phyloP scores from a whole-genome alignment of 2,329 filamentous ascomycete genomes.

The Thelonectria rubi region DNA sequence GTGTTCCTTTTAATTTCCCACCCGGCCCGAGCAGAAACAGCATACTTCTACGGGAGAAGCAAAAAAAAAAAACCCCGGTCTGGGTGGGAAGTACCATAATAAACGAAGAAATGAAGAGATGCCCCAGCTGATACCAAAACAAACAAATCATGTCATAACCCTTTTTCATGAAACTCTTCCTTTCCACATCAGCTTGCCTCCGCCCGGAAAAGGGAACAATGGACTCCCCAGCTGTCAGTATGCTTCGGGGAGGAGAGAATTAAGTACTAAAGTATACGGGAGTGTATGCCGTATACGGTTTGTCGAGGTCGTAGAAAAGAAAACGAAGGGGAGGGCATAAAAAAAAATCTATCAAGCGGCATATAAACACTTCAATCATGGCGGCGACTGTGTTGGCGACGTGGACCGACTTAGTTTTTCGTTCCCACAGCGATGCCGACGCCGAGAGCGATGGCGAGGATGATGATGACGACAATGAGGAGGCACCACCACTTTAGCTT shows the following conservation, averaged over 20 bases:
- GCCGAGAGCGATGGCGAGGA: slow-evolving; percentile 63
- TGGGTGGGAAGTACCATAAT: slow-evolving; percentile 6
- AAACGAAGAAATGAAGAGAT: slow-evolving; percentile 22
- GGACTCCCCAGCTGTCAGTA: slow-evolving; percentile 27
- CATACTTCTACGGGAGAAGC: slow-evolving; percentile 36
- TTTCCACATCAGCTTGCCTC: slow-evolving; percentile 22
- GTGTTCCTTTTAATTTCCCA: slow-evolving; percentile 7
- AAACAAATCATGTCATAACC: slow-evolving; percentile 28
- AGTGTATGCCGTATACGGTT: slow-evolving; percentile 29
- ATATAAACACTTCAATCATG: slow-evolving; percentile 29
- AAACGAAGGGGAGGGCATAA: slow-evolving; percentile 19
- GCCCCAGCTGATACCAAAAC: slow-evolving; percentile 21
- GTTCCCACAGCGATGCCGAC: slow-evolving; percentile 63
- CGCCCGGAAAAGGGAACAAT: slow-evolving; percentile 11
- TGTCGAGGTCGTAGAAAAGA: slow-evolving; percentile 18
- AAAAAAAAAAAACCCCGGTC: slow-evolving; percentile 8
- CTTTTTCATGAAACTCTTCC: slow-evolving; percentile 29
- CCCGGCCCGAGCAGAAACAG: slow-evolving; percentile 17
- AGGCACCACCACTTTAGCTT: slow-evolving; percentile 87
- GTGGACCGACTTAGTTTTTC: slow-evolving; percentile 25
- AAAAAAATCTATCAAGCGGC: slow-evolving; percentile 36
- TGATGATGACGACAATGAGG: slow-evolving; percentile 66
- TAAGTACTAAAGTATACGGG: slow-evolving; percentile 37
- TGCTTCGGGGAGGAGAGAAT: slow-evolving; percentile 35
- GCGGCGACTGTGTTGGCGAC: slow-evolving; percentile 10